phyloP scores from a whole-genome alignment of 352 stramenopile genomes.

The Plasmopara viticola region DNA sequence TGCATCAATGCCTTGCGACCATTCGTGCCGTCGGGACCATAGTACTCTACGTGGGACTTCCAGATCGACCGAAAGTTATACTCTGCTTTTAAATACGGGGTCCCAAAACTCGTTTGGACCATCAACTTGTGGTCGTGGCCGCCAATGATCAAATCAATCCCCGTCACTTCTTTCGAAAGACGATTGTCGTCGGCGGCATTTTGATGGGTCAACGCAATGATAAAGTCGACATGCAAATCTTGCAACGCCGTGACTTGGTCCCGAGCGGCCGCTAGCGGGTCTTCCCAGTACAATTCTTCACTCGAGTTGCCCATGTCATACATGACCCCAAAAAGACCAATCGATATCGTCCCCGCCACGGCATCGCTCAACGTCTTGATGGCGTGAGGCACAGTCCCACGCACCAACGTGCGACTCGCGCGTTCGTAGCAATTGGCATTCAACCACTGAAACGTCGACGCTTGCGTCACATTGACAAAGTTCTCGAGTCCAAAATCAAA shows the following conservation, averaged over 20 bases:
- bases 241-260: slow-evolving; percentile 40
- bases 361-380: slow-evolving; percentile 43
- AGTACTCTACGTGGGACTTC: slow-evolving; percentile 56
- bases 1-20: slow-evolving; percentile 37
- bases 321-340: slow-evolving; percentile 72
- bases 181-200: slow-evolving; percentile 59
- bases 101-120: slow-evolving; percentile 63
- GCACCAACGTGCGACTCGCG: slow-evolving; percentile 35
- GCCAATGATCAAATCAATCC: slow-evolving; percentile 60
- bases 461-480: slow-evolving; percentile 58
- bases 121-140: slow-evolving; percentile 73
- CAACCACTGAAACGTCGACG: slow-evolving; percentile 61
- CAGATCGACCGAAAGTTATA: slow-evolving; percentile 70
- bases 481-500: slow-evolving; percentile 76
- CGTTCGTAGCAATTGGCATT: slow-evolving; percentile 73
- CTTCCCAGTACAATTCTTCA: slow-evolving; percentile 58
- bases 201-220: slow-evolving; percentile 74
- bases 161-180: slow-evolving; percentile 57
- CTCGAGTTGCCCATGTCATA: slow-evolving; percentile 68
- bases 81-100: slow-evolving; percentile 69
- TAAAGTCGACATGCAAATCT: slow-evolving; percentile 48
- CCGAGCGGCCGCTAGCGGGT: slow-evolving; percentile 52
- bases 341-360: slow-evolving; percentile 38
- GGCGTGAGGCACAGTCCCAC: slow-evolving; percentile 40
- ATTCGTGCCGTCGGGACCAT: slow-evolving; percentile 25